phyloP scores from a whole-genome alignment of 1,139 yeast species.

The Spathaspora sp. region DNA sequence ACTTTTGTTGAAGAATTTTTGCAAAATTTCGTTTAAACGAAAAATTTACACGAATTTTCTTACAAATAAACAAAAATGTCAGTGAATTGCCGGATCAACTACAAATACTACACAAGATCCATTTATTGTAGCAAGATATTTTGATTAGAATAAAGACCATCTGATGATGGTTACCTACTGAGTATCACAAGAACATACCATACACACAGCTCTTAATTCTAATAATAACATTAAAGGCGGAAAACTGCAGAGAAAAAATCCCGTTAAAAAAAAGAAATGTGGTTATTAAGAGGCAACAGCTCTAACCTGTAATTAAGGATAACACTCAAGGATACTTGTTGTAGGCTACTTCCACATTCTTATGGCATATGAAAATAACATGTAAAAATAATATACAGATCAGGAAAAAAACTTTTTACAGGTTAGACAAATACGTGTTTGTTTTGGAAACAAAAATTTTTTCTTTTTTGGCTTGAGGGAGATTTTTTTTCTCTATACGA shows the following conservation, averaged over 20 bases:
- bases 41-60: too few species aligned
- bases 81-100: too few species aligned
- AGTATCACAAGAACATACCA: too few species aligned
- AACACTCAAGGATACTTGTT: neutral
- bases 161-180: too few species aligned
- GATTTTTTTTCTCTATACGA: neutral
- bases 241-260: neutral
- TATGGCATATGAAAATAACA: neutral
- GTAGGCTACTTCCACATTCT: neutral
- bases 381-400: neutral
- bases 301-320: neutral
- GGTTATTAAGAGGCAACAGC: neutral
- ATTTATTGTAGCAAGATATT: too few species aligned
- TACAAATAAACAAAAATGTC: neutral
- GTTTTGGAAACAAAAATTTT: neutral
- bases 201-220: too few species aligned
- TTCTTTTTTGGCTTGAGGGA: neutral
- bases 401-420: neutral
- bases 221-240: neutral
- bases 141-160: too few species aligned
- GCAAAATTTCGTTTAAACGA: too few species aligned
- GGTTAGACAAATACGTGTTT: neutral
- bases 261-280: neutral
- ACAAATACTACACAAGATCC: too few species aligned
- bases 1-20: too few species aligned